phyloP scores from a whole-genome alignment of 441 rosid species.

The Gossypium davidsonii region DNA sequence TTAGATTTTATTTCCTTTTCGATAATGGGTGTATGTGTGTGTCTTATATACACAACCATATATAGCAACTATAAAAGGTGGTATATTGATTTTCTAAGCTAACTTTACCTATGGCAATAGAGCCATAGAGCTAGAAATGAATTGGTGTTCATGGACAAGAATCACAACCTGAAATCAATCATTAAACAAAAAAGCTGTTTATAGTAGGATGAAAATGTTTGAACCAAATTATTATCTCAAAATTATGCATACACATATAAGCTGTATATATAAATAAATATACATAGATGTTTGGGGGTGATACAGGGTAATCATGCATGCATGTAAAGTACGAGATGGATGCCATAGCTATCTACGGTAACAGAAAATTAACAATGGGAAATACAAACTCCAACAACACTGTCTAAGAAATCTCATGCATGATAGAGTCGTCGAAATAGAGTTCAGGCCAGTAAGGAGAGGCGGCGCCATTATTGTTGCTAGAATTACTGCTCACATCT shows the following conservation, averaged over 20 bases:
- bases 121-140: background rate
- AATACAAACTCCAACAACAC: background rate
- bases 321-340: background rate
- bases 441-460: constrained; percentile 59
- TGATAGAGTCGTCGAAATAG: constrained; percentile 46
- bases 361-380: background rate
- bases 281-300: background rate
- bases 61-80: background rate
- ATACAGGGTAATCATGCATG: background rate
- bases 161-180: background rate
- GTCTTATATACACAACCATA: too few species aligned
- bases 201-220: too few species aligned
- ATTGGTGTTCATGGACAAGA: background rate
- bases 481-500: constrained; percentile 53
- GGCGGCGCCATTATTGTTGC: constrained; percentile 45
- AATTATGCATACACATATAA: background rate
- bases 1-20: background rate
- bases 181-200: background rate
- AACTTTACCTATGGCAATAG: background rate
- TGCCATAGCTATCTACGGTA: background rate
- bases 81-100: background rate
- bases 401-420: constrained; percentile 40
- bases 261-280: background rate
- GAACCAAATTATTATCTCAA: background rate
- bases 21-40: background rate